A percentile compares a stretch with the other conserved stretches of the same genome.
Evolutionary conservation across 129 eudicot species (phyloP).

Genomic region (Artemisia annua): DNA sequence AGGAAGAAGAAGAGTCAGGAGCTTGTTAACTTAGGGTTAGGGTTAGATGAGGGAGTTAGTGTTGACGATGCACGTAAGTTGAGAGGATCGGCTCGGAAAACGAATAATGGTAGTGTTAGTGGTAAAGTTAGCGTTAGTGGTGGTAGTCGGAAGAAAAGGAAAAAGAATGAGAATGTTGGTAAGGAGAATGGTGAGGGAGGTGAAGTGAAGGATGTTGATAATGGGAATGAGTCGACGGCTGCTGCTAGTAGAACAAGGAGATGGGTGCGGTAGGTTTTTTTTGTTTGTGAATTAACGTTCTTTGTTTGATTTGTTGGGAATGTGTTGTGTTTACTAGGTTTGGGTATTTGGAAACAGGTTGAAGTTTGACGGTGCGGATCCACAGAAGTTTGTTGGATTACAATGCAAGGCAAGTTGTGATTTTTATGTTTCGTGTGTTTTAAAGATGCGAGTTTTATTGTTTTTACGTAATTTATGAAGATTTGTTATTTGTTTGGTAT

Average conservation of each 20-base stretch:
- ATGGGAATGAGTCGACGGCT: slow-evolving; percentile 24
- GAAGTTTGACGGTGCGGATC: slow-evolving; percentile 72
- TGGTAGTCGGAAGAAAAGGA: background rate
- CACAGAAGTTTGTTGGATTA: slow-evolving; percentile 68
- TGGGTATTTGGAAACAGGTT: slow-evolving; percentile 51
- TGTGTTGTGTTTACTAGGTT: background rate
- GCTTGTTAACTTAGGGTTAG: slow-evolving; percentile 48
- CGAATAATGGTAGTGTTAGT: background rate
- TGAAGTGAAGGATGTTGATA: slow-evolving; percentile 23
- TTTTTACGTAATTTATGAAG: background rate
- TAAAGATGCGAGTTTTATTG: slow-evolving; percentile 4
- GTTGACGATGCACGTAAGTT: slow-evolving; percentile 35
- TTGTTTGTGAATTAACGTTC: background rate
- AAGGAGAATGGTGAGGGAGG: slow-evolving; percentile 19
- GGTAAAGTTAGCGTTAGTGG: slow-evolving; percentile 1
- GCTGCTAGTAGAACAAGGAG: slow-evolving; percentile 46
- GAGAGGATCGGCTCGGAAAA: slow-evolving; percentile 34
- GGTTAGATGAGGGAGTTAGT: slow-evolving; percentile 18
- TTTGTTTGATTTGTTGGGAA: slow-evolving; percentile 12
- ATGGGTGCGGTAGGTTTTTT: slow-evolving; percentile 68
- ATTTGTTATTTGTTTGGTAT: background rate
- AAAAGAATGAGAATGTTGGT: background rate
- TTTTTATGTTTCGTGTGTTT: background rate
- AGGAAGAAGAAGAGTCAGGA: slow-evolving; percentile 49
- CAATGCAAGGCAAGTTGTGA: slow-evolving; percentile 79